Percentiles rank a stretch among this genome's conserved stretches.
phyloP scores from a whole-genome alignment of 352 stramenopile species.

The Phytopythium vexans region DNA sequence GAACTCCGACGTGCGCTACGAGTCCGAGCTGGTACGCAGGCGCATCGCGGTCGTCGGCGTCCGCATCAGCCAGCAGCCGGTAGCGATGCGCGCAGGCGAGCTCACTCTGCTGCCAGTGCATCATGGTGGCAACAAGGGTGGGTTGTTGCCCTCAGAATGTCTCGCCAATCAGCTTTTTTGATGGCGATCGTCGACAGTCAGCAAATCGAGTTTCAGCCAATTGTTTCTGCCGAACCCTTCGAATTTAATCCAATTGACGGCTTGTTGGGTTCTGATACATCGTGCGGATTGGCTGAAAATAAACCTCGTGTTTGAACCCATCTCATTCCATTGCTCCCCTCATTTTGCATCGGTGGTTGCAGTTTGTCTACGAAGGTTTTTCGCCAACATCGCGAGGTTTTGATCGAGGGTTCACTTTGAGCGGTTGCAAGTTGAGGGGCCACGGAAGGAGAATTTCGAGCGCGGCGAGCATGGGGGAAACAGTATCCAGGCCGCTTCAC shows the following conservation, averaged over 20 bases:
- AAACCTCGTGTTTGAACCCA: conserved; percentile 6
- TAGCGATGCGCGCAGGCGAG: conserved; percentile 31
- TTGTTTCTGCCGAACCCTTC: neutral
- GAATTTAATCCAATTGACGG: neutral
- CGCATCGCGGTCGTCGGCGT: conserved; percentile 1
- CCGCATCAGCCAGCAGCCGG: conserved; percentile 24
- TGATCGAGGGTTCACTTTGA: neutral
- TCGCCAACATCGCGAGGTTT: neutral
- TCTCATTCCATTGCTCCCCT: neutral
- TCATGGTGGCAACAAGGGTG: conserved; percentile 5
- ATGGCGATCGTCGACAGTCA: too few species aligned
- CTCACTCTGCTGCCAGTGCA: conserved; percentile 39
- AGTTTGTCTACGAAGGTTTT: neutral
- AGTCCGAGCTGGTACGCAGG: conserved; percentile 24
- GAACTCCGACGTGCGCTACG: conserved; percentile 30
- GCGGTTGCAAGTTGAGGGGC: too few species aligned
- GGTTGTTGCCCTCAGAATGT: neutral
- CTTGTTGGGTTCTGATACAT: neutral
- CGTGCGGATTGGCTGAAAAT: neutral
- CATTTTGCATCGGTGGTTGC: neutral
- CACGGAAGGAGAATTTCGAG: too few species aligned
- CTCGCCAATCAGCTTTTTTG: neutral
- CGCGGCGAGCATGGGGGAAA: conserved; percentile 1
- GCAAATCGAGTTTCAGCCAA: neutral
- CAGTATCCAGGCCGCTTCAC: too few species aligned